These are phyloP conservation scores for Mitragyna speciosa DNA, from an alignment of 257 asterid species.

Conservation along the genomic window DNA sequence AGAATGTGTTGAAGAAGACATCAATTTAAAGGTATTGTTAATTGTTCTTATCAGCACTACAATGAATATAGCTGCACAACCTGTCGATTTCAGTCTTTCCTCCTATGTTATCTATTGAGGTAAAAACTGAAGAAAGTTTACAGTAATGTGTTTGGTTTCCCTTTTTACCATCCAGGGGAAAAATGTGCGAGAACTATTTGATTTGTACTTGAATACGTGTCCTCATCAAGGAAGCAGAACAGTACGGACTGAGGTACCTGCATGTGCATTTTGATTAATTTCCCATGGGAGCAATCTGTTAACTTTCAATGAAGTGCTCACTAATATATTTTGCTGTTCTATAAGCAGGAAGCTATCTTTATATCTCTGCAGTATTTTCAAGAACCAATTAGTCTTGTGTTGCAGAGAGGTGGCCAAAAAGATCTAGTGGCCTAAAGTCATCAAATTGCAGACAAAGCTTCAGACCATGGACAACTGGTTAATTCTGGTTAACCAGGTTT, in stretches of 20 bases:
- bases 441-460: background rate
- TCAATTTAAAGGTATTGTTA: constrained; percentile 56
- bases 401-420: constrained; percentile 13
- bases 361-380: constrained; percentile 90
- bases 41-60: background rate
- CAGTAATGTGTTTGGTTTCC: background rate
- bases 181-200: constrained; percentile 57
- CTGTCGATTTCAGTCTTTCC: background rate
- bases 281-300: background rate
- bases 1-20: constrained; percentile 86
- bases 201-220: constrained; percentile 74
- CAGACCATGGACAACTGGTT: background rate
- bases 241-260: constrained; percentile 78
- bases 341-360: constrained; percentile 76
- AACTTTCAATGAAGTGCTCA: background rate
- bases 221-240: constrained; percentile 99
- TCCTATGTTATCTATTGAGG: background rate
- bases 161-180: constrained; percentile 53
- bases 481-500: background rate
- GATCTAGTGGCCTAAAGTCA: background rate
- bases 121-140: background rate
- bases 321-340: background rate
- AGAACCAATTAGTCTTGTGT: constrained; percentile 64
- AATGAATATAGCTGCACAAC: background rate
- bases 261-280: background rate